These are phyloP conservation scores for Ajuga reptans DNA, from an alignment of 305 asterid species.

Conservation along the genomic window DNA sequence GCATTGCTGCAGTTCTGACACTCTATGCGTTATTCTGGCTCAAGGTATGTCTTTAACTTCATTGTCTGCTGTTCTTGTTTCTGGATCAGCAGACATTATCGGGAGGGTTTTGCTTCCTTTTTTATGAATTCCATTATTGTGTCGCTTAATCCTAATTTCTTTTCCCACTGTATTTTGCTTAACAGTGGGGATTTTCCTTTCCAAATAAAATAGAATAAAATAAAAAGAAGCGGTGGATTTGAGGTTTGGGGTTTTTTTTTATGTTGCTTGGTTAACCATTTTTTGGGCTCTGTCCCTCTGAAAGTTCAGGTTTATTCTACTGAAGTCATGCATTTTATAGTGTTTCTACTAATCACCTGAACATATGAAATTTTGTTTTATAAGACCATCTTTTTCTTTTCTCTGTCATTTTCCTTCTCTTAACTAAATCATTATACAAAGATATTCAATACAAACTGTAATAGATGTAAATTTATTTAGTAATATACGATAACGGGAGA, in stretches of 20 bases:
- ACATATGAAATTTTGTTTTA: background rate
- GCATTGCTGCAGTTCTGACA: conserved; percentile 74
- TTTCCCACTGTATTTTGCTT: background rate
- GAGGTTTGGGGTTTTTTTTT: too few relatives aligned
- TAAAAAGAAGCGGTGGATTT: too few relatives aligned
- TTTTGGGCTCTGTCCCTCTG: background rate
- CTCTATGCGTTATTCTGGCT: conserved; percentile 80
- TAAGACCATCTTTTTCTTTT: background rate
- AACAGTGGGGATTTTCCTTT: too few relatives aligned
- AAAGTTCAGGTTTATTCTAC: background rate
- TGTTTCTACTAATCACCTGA: background rate
- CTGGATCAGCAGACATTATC: background rate
- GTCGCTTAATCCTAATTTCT: background rate
- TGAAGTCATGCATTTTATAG: background rate
- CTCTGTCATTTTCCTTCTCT: too few relatives aligned
- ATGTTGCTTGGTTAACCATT: background rate
- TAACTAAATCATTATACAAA: too few relatives aligned
- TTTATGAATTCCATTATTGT: background rate
- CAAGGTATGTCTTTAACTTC: conserved; percentile 48
- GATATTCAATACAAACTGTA: too few relatives aligned
- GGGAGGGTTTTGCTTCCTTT: background rate
- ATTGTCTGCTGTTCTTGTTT: background rate
- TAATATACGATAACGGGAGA: too few relatives aligned
- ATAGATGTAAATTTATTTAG: too few relatives aligned
- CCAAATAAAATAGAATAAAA: too few relatives aligned